A percentile compares a stretch with the other conserved stretches of the same genome.
phyloP scores from a whole-genome alignment of 176 grass and related monocot species.

The Elymus sibiricus region DNA sequence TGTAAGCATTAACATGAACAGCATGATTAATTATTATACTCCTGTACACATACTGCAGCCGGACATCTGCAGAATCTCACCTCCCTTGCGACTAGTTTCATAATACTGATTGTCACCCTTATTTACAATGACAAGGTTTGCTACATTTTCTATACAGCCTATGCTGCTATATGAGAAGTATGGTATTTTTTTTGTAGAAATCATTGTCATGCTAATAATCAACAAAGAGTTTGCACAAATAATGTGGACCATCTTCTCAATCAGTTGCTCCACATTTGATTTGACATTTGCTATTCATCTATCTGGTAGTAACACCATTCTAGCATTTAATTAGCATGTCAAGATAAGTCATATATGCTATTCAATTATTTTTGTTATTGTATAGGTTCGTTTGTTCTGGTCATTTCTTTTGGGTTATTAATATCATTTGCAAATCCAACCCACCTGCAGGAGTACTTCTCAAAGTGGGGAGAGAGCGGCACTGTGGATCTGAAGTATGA shows the following conservation, averaged over 20 bases:
- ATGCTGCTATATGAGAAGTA: background rate
- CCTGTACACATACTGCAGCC: background rate
- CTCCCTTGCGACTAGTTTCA: background rate
- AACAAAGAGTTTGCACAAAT: background rate
- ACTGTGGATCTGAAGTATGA: conserved; percentile 95
- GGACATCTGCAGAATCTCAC: background rate
- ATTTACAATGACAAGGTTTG: background rate
- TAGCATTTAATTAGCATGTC: background rate
- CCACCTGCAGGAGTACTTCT: conserved; percentile 79
- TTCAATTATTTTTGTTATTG: background rate
- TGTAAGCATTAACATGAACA: background rate
- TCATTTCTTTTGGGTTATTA: background rate
- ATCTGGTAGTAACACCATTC: background rate
- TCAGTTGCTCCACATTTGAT: background rate
- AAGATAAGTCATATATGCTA: background rate
- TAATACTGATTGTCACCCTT: background rate
- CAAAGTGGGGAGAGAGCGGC: conserved; percentile 95
- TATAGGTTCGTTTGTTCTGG: background rate
- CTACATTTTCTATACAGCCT: background rate
- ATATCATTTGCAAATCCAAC: background rate
- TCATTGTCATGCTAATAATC: background rate
- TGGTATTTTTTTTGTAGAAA: background rate
- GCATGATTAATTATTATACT: background rate
- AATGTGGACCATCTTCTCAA: background rate
- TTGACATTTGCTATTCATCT: background rate